Percentiles rank a stretch among this genome's conserved stretches.
These are phyloP conservation scores for Yarrowia sp. DNA, from an alignment of 805 yeast species.

Conservation along the genomic window DNA sequence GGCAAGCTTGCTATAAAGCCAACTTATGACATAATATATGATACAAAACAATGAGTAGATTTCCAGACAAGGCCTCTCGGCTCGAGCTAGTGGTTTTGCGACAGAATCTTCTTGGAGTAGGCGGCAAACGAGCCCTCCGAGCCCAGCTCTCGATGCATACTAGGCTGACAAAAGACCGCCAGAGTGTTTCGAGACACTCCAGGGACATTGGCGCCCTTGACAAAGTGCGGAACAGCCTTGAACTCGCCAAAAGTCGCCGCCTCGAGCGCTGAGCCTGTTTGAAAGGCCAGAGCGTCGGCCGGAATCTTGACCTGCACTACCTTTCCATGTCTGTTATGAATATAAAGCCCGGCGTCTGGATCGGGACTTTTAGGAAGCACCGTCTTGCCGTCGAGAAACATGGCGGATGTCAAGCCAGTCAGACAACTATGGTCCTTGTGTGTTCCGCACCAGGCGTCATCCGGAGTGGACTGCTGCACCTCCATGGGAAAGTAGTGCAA, in stretches of 20 bases:
- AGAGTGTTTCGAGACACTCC: slow-evolving; percentile 52
- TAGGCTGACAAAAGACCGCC: slow-evolving; percentile 64
- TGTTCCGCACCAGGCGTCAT: slow-evolving; percentile 59
- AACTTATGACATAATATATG: too few species aligned
- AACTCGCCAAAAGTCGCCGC: slow-evolving; percentile 50
- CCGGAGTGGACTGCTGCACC: slow-evolving; percentile 23
- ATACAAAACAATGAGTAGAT: too few species aligned
- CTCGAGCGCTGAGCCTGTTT: slow-evolving; percentile 57
- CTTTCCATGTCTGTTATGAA: slow-evolving; percentile 46
- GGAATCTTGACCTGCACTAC: slow-evolving; percentile 55
- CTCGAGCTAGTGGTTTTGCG: slow-evolving; percentile 41
- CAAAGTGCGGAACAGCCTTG: slow-evolving; percentile 60
- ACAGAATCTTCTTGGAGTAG: slow-evolving; percentile 47
- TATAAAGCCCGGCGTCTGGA: slow-evolving; percentile 50
- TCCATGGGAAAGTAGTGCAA: slow-evolving; percentile 51
- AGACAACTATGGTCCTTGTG: slow-evolving; percentile 60
- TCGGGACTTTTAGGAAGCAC: slow-evolving; percentile 42
- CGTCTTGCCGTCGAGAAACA: slow-evolving; percentile 42
- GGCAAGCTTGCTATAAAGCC: neutral
- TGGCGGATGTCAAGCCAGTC: slow-evolving; percentile 58
- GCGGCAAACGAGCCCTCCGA: slow-evolving; percentile 49
- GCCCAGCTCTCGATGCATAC: slow-evolving; percentile 50
- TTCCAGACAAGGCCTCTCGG: neutral
- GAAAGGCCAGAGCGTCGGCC: slow-evolving; percentile 55
- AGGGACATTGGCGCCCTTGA: slow-evolving; percentile 44